Evolutionary conservation across 441 rosid species (phyloP), one percentile per base, ranked within the genome.

Genomic region (Pelargonium australe): DNA sequence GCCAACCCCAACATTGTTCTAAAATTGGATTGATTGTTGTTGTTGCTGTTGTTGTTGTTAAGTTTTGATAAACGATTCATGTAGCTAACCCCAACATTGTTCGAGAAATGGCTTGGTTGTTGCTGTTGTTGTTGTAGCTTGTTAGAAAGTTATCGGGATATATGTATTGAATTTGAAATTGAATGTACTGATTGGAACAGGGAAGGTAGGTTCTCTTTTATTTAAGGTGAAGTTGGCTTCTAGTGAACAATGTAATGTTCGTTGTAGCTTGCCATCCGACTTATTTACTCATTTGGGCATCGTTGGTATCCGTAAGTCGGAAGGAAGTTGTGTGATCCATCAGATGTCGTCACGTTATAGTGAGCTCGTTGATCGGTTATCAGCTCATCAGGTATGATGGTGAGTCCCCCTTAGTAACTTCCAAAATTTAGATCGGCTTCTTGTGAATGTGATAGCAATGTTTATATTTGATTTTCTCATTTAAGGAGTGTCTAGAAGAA

Each of bases 371-470:
- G 43, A 75, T 66, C 74, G 73, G 69, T 75, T 83, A 5, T 68
- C 80, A 61, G 80, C 47, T 84, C 88, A 51, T 81, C 87, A 90
- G 98, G 98, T 91, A 91, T 57, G 91, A 82, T 77, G 88, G 88
- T 89, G 88, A 88, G 87, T 82, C 77, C 67, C 69, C 23, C 23
- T 20, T 20, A 20, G 23, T 20, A 20, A 20, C 23, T 20, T 20
- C 23, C 23, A 20, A 20, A 20, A 20, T 20, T 20, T 20, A 20
- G 23, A 20, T 20, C 1, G 23, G 23, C 23, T 20, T 20, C 23
- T 20, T 67, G 23, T 3, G 4, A 19, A 19, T 17, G 28, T n/a
- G 7, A 20, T 9, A 16, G 7, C 20, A 16, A 16, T 58, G 63
- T 14, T 20, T 20, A 20, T 16, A n/a, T 8, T 20, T 20, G 61